Conservation (phyloP, 805 yeast species). For the Cyberlindnera petersonii region DNA sequence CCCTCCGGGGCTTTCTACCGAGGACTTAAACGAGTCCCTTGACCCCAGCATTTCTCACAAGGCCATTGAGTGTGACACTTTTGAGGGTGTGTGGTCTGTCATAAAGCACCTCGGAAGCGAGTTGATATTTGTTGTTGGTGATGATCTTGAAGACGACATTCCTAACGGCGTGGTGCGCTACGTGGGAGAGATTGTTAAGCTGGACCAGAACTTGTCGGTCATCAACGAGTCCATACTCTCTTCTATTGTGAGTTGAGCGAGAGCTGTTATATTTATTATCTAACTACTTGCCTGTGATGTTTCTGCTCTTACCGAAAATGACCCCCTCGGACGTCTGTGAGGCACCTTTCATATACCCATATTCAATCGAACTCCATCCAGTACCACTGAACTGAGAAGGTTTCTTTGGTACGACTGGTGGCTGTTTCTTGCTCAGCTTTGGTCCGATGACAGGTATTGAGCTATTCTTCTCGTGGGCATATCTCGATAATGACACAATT, state of each 20-base stretch:
- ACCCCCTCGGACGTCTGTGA: conserved; percentile 50
- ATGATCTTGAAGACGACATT: conserved; percentile 26
- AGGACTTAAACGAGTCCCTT: conserved; percentile 21
- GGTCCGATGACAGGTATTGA: conserved; percentile 56
- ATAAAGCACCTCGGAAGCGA: conserved; percentile 46
- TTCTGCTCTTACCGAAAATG: conserved; percentile 50
- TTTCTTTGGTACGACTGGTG: conserved; percentile 50
- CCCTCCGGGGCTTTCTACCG: conserved; percentile 28
- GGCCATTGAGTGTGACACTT: conserved; percentile 38
- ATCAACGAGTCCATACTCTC: conserved; percentile 26
- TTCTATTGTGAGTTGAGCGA: conserved; percentile 15
- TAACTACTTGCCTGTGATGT: conserved; percentile 32
- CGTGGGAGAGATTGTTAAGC: conserved; percentile 25
- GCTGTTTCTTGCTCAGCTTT: conserved; percentile 43
- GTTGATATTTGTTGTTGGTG: conserved; percentile 26
- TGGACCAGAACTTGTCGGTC: conserved; percentile 23
- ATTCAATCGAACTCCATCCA: conserved; percentile 54
- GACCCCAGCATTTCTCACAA: conserved; percentile 28
- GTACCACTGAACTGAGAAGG: conserved; percentile 40
- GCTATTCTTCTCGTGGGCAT: conserved; percentile 54
- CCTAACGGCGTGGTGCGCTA: conserved; percentile 32
- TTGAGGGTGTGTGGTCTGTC: conserved; percentile 50
- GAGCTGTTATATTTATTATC: too few relatives aligned
- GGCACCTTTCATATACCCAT: conserved; percentile 58
- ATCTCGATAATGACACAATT: conserved; percentile 67